A percentile compares a stretch with the other conserved stretches of the same genome.
phyloP scores from a whole-genome alignment of 1,284 basidiomycete species.

The Phylloboletellus chloephorus region DNA sequence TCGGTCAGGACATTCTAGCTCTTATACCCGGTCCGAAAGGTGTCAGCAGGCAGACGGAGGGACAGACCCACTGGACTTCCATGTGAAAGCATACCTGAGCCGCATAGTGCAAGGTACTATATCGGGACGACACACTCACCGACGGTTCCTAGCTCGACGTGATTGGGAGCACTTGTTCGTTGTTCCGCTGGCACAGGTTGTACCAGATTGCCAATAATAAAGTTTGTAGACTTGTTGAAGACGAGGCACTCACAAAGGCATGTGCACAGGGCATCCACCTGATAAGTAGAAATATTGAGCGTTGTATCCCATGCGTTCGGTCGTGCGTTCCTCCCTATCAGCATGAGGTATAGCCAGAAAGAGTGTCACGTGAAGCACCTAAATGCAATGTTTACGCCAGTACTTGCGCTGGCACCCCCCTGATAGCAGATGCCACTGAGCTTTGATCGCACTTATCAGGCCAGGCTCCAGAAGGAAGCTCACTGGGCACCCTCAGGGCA shows the following conservation, averaged over 20 bases:
- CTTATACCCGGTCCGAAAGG: conserved; percentile 23
- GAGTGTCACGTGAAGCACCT: conserved; percentile 13
- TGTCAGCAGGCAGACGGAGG: neutral
- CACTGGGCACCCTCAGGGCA: conserved; percentile 21
- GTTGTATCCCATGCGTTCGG: conserved; percentile 12
- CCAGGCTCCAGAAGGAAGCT: conserved; percentile 12
- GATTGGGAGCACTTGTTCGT: conserved; percentile 1
- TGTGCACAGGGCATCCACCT: conserved; percentile 16
- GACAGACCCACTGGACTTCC: neutral
- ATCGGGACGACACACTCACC: conserved; percentile 8
- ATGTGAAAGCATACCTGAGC: conserved; percentile 9
- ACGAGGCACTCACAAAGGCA: conserved; percentile 9
- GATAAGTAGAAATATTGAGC: conserved; percentile 4
- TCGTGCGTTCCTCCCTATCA: conserved; percentile 5
- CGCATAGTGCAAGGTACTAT: conserved; percentile 11
- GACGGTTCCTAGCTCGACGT: conserved; percentile 9
- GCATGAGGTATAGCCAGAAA: conserved; percentile 8
- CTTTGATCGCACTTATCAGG: conserved; percentile 22
- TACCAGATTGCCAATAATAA: conserved; percentile 4
- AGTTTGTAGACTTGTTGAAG: conserved; percentile 1
- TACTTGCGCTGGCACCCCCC: conserved; percentile 4
- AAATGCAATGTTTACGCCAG: neutral
- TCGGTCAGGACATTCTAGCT: conserved; percentile 7
- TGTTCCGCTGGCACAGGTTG: conserved; percentile 13
- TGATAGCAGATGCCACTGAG: conserved; percentile 14